Conservation (phyloP, 768 basidiomycete genomes). For the Mycena galopus region DNA sequence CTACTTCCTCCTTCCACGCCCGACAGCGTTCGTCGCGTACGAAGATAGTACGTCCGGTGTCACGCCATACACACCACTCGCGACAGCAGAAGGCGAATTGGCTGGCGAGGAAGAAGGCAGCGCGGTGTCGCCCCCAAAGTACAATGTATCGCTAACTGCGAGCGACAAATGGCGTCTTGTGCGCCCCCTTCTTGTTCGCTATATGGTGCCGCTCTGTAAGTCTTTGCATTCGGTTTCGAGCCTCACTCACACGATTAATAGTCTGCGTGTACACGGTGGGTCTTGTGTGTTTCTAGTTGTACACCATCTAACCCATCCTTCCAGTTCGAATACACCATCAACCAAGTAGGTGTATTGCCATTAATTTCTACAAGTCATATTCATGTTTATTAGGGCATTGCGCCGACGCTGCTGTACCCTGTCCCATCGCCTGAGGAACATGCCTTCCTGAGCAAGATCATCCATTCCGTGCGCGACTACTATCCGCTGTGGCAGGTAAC, state of each 20-base stretch:
- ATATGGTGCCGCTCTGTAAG: conserved; percentile 95
- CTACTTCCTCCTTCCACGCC: conserved; percentile 80
- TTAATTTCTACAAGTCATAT: neutral
- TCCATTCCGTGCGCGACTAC: conserved; percentile 90
- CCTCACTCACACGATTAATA: conserved; percentile 5
- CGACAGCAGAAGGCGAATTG: conserved; percentile 53
- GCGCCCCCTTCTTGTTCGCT: conserved; percentile 81
- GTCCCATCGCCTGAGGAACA: conserved; percentile 74
- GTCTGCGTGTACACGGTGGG: conserved; percentile 63
- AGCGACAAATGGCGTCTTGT: conserved; percentile 87
- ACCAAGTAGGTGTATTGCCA: conserved; percentile 66
- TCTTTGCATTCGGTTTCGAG: conserved; percentile 33
- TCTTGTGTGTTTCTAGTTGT: conserved; percentile 15
- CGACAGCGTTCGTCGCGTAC: conserved; percentile 63
- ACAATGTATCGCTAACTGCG: conserved; percentile 66
- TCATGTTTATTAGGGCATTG: conserved; percentile 71
- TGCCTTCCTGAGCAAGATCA: conserved; percentile 78
- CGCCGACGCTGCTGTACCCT: conserved; percentile 91
- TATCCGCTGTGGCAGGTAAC: conserved; percentile 95
- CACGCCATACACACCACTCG: conserved; percentile 61
- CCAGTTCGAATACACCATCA: conserved; percentile 94
- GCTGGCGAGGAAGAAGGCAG: conserved; percentile 58
- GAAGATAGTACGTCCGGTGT: conserved; percentile 50
- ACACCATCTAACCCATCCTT: conserved; percentile 14
- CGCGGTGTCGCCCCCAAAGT: conserved; percentile 52